Evolutionary conservation across 1,139 yeast species (phyloP).

Genomic region (Yamadazyma taylorii): DNA sequence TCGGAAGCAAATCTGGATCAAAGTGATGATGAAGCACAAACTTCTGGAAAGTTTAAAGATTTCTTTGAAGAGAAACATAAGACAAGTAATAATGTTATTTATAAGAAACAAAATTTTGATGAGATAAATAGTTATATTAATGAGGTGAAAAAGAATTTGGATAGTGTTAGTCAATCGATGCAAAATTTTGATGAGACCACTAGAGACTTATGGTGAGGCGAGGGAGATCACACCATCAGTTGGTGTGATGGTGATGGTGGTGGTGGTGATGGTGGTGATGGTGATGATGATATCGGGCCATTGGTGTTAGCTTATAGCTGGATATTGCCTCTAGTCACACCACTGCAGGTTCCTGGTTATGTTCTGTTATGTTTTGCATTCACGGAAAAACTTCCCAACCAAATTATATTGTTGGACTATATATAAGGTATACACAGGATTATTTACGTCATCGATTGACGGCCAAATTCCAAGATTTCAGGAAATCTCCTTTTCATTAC

Average conservation of each 20-base stretch:
- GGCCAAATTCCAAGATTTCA: too few species aligned
- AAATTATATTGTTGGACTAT: too few species aligned
- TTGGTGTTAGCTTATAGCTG: too few species aligned
- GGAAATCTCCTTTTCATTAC: too few species aligned
- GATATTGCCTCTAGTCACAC: too few species aligned
- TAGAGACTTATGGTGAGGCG: slow-evolving; percentile 32
- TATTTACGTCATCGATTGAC: too few species aligned
- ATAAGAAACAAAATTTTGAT: slow-evolving; percentile 37
- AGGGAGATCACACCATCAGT: too few species aligned
- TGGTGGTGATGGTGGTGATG: too few species aligned
- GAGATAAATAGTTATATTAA: slow-evolving; percentile 39
- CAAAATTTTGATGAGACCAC: slow-evolving; percentile 41
- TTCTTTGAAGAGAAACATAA: slow-evolving; percentile 21
- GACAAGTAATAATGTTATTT: slow-evolving; percentile 13
- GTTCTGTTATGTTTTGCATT: background rate
- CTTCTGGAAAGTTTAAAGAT: slow-evolving; percentile 16
- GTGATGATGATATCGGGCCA: too few species aligned
- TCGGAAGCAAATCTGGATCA: slow-evolving; percentile 7
- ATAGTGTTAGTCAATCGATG: slow-evolving; percentile 40
- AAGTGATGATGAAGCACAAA: slow-evolving; percentile 12
- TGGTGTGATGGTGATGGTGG: too few species aligned
- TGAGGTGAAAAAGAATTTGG: slow-evolving; percentile 34
- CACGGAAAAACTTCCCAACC: background rate
- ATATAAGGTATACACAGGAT: too few species aligned
- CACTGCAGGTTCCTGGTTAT: too few species aligned